Base-by-base conservation (phyloP, 352 stramenopile species). In the Phytophthora podocarpi region DNA sequence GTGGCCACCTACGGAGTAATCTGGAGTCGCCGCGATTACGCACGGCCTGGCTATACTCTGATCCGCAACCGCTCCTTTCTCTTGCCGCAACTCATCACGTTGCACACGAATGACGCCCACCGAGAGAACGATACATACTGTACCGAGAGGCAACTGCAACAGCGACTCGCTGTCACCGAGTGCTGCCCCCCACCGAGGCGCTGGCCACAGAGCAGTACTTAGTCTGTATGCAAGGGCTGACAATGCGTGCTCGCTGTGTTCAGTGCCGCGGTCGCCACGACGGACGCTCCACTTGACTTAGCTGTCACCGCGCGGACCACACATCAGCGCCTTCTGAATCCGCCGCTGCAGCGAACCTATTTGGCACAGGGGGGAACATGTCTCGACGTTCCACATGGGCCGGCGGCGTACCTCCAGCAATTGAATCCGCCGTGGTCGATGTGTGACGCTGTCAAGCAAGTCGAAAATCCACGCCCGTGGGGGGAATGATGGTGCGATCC, bases 1-100 rank as follows among this genome's bases (percentile, higher is more conserved):
- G n/a, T n/a, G n/a, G n/a, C n/a, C n/a, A n/a, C n/a, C n/a, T n/a
- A n/a, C n/a, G n/a, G n/a, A n/a, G n/a, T n/a, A n/a, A n/a, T n/a
- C n/a, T n/a, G n/a, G n/a, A n/a, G n/a, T n/a, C n/a, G n/a, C n/a
- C n/a, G n/a, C n/a, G n/a, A n/a, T 63, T 63, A 63, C 53, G 53
- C 53, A 23, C 5, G 30, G 5, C 32, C 12, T 23, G 21, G 5
- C 16, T 46, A 7, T 36, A 23, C 32, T 15, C 5, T 12, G 30
- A 16, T 24, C 28, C 57, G 57, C 57, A 65, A 65, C 57, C 36
- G 28, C 23, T 15, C 41, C 57, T 59, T 65, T 65, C 57, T 65
- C 57, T 65, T 5, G 57, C 34, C 27, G 10, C 28, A 24, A 58
- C 53, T 40, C 52, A 46, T 46, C 41, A 27, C 41, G 27, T 63